A percentile compares a stretch with the other conserved stretches of the same genome.
Evolutionary conservation across 83 land plant species (phyloP).

Genomic region (Picea abies): DNA sequence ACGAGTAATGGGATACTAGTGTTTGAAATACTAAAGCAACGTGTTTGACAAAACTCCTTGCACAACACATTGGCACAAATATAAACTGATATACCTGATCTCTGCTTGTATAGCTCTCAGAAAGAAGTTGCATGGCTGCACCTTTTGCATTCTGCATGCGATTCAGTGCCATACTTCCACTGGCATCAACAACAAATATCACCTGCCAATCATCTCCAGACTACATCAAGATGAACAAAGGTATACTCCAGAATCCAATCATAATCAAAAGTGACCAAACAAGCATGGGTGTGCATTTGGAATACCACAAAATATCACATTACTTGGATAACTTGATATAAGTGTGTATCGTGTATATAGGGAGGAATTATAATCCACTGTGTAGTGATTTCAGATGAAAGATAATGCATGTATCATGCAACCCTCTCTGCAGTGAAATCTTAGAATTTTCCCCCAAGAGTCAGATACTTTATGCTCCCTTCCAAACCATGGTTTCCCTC

Average conservation of each 20-base stretch:
- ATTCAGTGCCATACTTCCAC: slow-evolving; percentile 99
- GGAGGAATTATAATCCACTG: too few relatives aligned
- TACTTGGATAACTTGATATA: background rate
- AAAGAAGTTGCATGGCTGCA: slow-evolving; percentile 93
- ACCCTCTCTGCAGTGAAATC: too few relatives aligned
- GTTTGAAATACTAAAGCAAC: background rate
- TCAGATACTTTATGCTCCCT: background rate
- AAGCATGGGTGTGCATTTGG: background rate
- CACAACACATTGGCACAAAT: background rate
- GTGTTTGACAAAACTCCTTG: background rate
- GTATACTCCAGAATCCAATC: background rate
- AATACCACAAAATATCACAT: background rate
- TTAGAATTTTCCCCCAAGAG: background rate
- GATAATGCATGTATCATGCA: slow-evolving; percentile 2
- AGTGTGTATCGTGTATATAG: too few relatives aligned
- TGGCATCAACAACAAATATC: slow-evolving; percentile 99
- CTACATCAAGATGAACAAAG: background rate
- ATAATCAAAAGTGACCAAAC: background rate
- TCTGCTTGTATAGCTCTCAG: slow-evolving; percentile 98
- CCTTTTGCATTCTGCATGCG: slow-evolving; percentile 99
- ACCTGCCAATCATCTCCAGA: slow-evolving; percentile 52
- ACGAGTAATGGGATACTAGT: background rate
- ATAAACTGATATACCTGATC: slow-evolving; percentile 68
- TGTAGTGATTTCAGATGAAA: background rate
- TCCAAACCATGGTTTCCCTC: background rate